phyloP scores from a whole-genome alignment of 139 green algal genomes.

The Zygnema cylindricum region DNA sequence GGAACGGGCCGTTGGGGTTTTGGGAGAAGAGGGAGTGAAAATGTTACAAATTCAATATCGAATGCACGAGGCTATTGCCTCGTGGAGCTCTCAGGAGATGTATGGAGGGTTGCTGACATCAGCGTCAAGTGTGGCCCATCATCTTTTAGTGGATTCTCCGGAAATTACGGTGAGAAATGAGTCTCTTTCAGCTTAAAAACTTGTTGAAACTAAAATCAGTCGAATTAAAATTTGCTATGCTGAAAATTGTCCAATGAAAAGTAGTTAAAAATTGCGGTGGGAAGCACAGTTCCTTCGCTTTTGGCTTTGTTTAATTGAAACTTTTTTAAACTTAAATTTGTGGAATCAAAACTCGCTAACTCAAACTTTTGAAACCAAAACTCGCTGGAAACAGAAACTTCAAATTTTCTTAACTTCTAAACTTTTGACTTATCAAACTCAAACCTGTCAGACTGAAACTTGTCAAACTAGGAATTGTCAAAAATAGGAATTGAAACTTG shows the following conservation, averaged over 20 bases:
- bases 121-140: constrained; percentile 16
- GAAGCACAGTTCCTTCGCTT: too few species aligned
- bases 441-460: too few species aligned
- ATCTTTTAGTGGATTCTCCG: constrained; percentile 10
- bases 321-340: too few species aligned
- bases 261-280: background rate
- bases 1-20: constrained; percentile 18
- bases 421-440: too few species aligned
- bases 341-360: too few species aligned
- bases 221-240: too few species aligned
- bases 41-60: constrained; percentile 64
- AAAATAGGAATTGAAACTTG: too few species aligned
- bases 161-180: constrained; percentile 45
- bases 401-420: too few species aligned
- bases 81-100: constrained; percentile 56
- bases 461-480: too few species aligned
- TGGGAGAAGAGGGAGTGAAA: background rate
- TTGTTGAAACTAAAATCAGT: background rate
- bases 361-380: too few species aligned
- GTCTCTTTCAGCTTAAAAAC: constrained; percentile 3
- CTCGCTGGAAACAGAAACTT: too few species aligned
- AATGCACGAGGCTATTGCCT: constrained; percentile 55
- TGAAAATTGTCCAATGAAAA: constrained; percentile 1
- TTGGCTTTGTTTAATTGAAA: too few species aligned
- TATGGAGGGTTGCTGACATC: constrained; percentile 54